Evolutionary conservation across 257 asterid species (phyloP), one percentile per base, ranked within the genome.

Genomic region (Voacanga thouarsii): DNA sequence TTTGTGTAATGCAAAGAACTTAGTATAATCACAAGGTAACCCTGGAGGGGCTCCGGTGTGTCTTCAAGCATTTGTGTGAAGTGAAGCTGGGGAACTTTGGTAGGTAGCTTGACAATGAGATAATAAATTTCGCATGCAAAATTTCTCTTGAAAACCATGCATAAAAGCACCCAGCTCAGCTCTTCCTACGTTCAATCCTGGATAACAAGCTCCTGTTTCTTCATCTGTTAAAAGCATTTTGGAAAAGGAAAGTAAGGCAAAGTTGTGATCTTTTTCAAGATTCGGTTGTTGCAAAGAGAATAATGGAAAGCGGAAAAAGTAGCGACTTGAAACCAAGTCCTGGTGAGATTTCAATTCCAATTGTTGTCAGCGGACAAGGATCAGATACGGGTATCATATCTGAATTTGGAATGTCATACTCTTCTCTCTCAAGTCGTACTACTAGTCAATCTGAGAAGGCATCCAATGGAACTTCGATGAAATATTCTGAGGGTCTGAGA

Each of bases 331-430:
- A 19, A 15, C 73, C 79, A 47, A 12, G 14, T 64, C 66, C 44
- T 49, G 74, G n/a, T 28, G 81, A 78, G 23, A 60, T 71, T 59
- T 65, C 66, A 60, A 71, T 78, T 71, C 64, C 81, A 60, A 59
- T 72, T 12, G 28, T 23, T 8, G 43, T 12, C 43, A n/a, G 16
- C 33, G 64, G 59, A 41, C 71, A 50, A 51, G 75, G 70, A 15
- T 39, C 70, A n/a, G 75, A 68, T 41, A 39, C 59, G 0, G 41
- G 75, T 6, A 15, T 64, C 53, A n/a, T 51, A 53, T 18, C 66
- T 73, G 78, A 74, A 56, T 74, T 69, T 57, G 77, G 41, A 57
- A 23, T 1, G 37, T 33, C 77, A 37, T 37, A 57, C 8, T 39
- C 41, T 14, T 55, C 55, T 9, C 21, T 0, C 24, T 60, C 57